phyloP scores from a whole-genome alignment of 495 filamentous ascomycete genomes.

The Cairneyella variabilis region DNA sequence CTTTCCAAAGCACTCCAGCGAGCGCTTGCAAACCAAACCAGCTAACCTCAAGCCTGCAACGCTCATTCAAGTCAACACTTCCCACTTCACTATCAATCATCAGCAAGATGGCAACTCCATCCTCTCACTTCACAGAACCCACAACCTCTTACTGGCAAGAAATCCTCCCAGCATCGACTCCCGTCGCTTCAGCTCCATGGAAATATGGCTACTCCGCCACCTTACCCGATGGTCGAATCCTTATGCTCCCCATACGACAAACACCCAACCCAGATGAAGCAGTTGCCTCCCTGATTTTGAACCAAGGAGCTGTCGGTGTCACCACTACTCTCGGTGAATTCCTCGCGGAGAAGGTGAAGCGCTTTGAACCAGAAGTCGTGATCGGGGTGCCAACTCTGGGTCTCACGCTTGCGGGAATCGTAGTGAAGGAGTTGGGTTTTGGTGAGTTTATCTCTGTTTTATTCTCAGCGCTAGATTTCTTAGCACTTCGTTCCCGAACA shows the following conservation, averaged over 20 bases:
- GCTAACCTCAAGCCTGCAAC: too few relatives aligned
- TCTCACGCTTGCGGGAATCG: constrained; percentile 9
- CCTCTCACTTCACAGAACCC: constrained; percentile 18
- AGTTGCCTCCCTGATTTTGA: constrained; percentile 33
- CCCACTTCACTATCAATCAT: too few relatives aligned
- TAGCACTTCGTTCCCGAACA: neutral
- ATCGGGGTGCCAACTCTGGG: constrained; percentile 23
- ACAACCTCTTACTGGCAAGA: constrained; percentile 26
- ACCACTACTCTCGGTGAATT: constrained; percentile 34
- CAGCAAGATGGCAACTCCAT: too few relatives aligned
- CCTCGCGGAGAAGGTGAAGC: constrained; percentile 22
- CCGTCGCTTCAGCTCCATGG: constrained; percentile 5
- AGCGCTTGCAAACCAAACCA: too few relatives aligned
- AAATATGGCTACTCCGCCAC: constrained; percentile 14
- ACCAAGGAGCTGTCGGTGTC: constrained; percentile 40
- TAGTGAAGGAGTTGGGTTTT: constrained; percentile 17
- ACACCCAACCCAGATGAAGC: constrained; percentile 14
- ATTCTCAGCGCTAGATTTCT: too few relatives aligned
- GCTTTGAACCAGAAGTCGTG: constrained; percentile 15
- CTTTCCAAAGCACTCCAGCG: too few relatives aligned
- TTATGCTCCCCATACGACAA: constrained; percentile 20
- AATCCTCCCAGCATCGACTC: constrained; percentile 3
- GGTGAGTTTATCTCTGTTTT: constrained; percentile 8
- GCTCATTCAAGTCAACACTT: too few relatives aligned
- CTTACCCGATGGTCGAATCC: constrained; percentile 12